Conservation (phyloP, 1,284 basidiomycete genomes). For the Puccinia hordei region DNA sequence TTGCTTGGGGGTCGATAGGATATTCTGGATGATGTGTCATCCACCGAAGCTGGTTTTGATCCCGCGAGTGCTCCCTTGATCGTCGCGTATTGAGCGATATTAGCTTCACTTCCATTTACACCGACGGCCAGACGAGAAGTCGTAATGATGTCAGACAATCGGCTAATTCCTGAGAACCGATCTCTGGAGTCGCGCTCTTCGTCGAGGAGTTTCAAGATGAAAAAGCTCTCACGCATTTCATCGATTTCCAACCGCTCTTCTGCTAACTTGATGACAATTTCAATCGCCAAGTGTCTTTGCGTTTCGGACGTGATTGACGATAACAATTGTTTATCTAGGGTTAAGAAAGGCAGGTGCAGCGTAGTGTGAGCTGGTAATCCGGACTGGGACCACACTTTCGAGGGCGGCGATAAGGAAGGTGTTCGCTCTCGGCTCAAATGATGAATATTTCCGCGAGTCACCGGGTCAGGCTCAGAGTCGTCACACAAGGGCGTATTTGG, state of each 20-base stretch:
- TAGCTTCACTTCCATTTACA: conserved; percentile 8
- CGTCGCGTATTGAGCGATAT: conserved; percentile 30
- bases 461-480: neutral
- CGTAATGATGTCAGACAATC: conserved; percentile 42
- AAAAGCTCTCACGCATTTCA: conserved; percentile 15
- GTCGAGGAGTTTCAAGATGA: conserved; percentile 25
- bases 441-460: neutral
- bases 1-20: conserved; percentile 30
- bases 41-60: conserved; percentile 10
- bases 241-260: conserved; percentile 30
- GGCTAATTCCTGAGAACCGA: conserved; percentile 27
- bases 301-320: conserved; percentile 20
- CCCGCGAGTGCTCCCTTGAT: conserved; percentile 29
- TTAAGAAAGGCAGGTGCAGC: conserved; percentile 19
- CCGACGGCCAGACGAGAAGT: conserved; percentile 24
- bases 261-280: conserved; percentile 24
- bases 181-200: conserved; percentile 28
- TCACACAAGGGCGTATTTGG: neutral
- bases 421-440: conserved; percentile 6
- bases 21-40: neutral
- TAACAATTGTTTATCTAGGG: conserved; percentile 14
- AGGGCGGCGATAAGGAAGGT: conserved; percentile 33
- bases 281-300: conserved; percentile 17
- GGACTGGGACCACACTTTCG: neutral
- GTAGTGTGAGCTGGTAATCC: neutral